Conservation (phyloP, 78 protist species). For the Dictyostelium purpureum region DNA sequence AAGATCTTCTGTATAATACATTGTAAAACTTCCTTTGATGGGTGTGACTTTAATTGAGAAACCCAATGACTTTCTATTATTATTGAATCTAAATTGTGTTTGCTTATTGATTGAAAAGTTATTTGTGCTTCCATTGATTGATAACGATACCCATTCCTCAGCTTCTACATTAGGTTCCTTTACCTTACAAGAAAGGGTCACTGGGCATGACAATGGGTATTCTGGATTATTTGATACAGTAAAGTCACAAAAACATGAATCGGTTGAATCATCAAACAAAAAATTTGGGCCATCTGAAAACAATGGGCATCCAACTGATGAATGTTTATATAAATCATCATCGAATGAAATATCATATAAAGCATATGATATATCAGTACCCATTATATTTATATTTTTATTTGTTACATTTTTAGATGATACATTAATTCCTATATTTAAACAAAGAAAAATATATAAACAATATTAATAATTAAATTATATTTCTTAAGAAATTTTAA, state of each 20-base stretch:
- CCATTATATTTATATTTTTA: background rate
- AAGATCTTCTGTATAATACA: background rate
- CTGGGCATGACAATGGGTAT: too few species aligned
- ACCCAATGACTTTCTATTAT: background rate
- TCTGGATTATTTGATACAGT: background rate
- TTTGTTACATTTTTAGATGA: background rate
- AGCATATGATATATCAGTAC: conserved; percentile 32
- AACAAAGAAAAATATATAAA: too few species aligned
- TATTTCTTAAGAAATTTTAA: too few species aligned
- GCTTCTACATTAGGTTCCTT: too few species aligned
- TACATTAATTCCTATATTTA: background rate
- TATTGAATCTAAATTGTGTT: background rate
- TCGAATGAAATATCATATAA: conserved; percentile 29
- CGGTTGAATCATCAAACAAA: background rate
- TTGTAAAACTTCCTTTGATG: background rate
- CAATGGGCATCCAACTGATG: background rate
- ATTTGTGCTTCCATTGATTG: background rate
- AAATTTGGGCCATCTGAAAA: background rate
- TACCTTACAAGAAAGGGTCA: too few species aligned
- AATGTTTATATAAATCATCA: background rate
- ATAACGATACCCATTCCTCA: background rate
- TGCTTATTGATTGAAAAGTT: background rate
- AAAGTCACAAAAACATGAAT: background rate
- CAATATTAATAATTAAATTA: too few species aligned
- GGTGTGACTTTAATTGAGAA: background rate